These are phyloP conservation scores for Drechslerella stenobrocha DNA, from an alignment of 2,329 filamentous ascomycete species.

Conservation along the genomic window DNA sequence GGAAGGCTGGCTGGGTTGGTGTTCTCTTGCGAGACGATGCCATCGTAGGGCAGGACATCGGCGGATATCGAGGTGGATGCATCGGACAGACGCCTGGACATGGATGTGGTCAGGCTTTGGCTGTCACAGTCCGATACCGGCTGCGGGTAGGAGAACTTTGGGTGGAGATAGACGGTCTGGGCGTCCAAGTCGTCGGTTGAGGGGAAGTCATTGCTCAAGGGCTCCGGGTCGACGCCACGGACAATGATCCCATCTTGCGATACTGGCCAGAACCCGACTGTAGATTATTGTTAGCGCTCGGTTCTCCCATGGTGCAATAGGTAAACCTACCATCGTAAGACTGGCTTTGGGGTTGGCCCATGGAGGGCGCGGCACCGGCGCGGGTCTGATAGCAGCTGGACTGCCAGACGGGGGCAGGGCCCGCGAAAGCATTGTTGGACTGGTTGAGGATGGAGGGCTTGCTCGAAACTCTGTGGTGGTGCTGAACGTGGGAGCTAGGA, in stretches of 20 bases:
- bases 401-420: conserved; percentile 27
- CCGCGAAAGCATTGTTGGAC: conserved; percentile 6
- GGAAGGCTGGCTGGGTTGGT: conserved; percentile 10
- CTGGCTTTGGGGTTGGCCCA: conserved; percentile 16
- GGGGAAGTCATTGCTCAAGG: conserved; percentile 29
- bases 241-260: conserved; percentile 45
- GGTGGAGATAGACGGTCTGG: conserved; percentile 36
- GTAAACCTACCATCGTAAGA: conserved; percentile 38
- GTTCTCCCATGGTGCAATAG: no score
- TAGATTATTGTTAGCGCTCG: no score
- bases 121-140: conserved; percentile 44
- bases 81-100: conserved; percentile 51
- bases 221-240: conserved; percentile 40
- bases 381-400: conserved; percentile 22
- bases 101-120: conserved; percentile 49
- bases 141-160: conserved; percentile 46
- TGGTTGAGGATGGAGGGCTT: conserved; percentile 29
- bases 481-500: conserved; percentile 14
- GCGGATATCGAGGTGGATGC: conserved; percentile 50
- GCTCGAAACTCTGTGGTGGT: conserved; percentile 10
- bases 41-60: conserved; percentile 47
- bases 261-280: conserved; percentile 41
- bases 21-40: conserved; percentile 41
- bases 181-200: conserved; percentile 30
- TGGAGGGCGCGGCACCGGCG: conserved; percentile 3